Conservation (phyloP, 179 eudicot genomes). For the Beta macrorhiza region DNA sequence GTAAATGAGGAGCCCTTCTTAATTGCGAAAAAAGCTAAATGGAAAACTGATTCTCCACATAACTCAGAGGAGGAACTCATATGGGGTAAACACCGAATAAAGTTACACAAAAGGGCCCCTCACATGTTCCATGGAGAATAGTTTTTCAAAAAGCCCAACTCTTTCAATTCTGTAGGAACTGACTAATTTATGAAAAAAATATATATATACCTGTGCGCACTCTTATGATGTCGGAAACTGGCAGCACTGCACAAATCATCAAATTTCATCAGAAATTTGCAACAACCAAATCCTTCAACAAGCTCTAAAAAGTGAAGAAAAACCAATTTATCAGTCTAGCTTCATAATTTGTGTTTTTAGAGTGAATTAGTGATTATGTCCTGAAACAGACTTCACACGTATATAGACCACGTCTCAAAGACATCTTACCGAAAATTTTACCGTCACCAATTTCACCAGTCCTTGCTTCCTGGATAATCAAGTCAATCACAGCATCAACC, state of each 20-base stretch:
- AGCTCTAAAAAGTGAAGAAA: neutral
- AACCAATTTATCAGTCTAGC: neutral
- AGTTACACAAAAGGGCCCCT: too few species aligned
- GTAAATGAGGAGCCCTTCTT: neutral
- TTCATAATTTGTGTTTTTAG: neutral
- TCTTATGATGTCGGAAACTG: constrained; percentile 75
- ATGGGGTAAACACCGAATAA: neutral
- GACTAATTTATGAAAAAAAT: neutral
- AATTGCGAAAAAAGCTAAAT: neutral
- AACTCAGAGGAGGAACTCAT: neutral
- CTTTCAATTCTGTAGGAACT: neutral
- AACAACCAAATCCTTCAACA: neutral
- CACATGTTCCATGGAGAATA: too few species aligned
- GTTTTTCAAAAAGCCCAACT: too few species aligned
- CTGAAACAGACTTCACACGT: neutral
- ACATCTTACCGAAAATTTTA: constrained; percentile 70
- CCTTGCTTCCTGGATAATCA: constrained; percentile 67
- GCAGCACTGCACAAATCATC: constrained; percentile 58
- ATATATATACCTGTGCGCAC: constrained; percentile 70
- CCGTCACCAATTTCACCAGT: constrained; percentile 95
- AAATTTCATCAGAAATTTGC: constrained; percentile 6
- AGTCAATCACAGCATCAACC: constrained; percentile 78
- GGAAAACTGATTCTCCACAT: too few species aligned
- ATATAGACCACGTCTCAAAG: neutral
- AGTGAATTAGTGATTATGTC: neutral